phyloP scores from a whole-genome alignment of 176 grass and related monocot genomes.

The Carex littledalei region DNA sequence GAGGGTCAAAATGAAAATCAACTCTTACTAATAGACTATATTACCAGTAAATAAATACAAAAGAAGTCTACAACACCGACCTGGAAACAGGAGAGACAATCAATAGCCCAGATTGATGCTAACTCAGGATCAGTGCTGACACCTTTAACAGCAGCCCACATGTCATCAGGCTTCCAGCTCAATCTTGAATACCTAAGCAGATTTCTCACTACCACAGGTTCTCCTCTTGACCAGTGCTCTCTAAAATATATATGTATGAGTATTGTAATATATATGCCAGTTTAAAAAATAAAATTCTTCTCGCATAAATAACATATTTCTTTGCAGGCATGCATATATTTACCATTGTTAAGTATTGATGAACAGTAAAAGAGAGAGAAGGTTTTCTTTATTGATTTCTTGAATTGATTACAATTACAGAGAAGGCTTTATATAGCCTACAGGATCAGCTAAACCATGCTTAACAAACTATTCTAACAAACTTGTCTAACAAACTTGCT shows the following conservation, averaged over 20 bases:
- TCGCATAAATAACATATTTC: neutral
- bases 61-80: constrained; percentile 22
- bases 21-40: neutral
- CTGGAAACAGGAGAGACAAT: constrained; percentile 80
- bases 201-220: constrained; percentile 69
- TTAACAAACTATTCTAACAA: no score
- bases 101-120: constrained; percentile 45
- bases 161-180: constrained; percentile 77
- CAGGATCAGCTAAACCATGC: no score
- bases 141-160: constrained; percentile 74
- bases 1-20: neutral
- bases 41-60: neutral
- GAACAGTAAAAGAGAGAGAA: no score
- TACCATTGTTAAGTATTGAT: no score
- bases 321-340: neutral
- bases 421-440: no score
- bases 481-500: no score
- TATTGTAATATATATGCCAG: no score
- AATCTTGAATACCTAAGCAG: constrained; percentile 47
- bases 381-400: no score
- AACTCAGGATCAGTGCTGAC: constrained; percentile 33
- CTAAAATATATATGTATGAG: constrained; percentile 23
- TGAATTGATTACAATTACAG: no score
- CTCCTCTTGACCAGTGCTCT: constrained; percentile 65
- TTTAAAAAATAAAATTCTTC: no score